Conservation (phyloP, 345 rosid species). For the Aethionema arabicum region DNA sequence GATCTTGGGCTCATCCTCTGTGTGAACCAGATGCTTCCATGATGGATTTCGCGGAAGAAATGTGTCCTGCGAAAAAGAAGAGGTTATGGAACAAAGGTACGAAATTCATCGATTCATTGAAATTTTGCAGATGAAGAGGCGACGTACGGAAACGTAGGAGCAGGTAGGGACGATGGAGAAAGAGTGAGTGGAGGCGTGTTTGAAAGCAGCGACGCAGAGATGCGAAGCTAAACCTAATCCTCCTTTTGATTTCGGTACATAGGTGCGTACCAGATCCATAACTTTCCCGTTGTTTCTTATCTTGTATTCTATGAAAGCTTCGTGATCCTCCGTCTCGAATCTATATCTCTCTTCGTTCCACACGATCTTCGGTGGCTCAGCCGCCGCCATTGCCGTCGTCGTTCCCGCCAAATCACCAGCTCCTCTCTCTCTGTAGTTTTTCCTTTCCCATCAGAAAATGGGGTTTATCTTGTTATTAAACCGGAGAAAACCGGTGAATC, state of each 20-base stretch:
- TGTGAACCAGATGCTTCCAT: constrained; percentile 48
- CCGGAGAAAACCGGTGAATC: constrained; percentile 16
- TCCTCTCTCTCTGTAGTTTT: background rate
- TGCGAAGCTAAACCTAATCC: constrained; percentile 75
- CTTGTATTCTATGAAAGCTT: constrained; percentile 62
- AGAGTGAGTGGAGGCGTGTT: constrained; percentile 62
- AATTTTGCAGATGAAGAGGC: background rate
- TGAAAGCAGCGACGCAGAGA: constrained; percentile 67
- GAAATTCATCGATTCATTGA: background rate
- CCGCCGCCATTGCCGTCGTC: constrained; percentile 4
- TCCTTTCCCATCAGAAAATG: background rate
- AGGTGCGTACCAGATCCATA: constrained; percentile 71
- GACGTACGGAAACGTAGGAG: constrained; percentile 64
- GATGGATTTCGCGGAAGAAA: constrained; percentile 69
- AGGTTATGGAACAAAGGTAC: background rate
- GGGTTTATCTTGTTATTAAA: background rate
- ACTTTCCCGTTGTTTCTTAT: constrained; percentile 43
- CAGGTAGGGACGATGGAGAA: constrained; percentile 64
- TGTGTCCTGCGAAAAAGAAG: constrained; percentile 53
- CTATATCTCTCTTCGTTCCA: constrained; percentile 55
- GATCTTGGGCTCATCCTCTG: constrained; percentile 37
- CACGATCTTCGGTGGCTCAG: constrained; percentile 51
- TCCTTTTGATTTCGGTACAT: constrained; percentile 67
- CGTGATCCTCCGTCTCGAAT: constrained; percentile 82
- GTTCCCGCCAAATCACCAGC: constrained; percentile 15